Evolutionary conservation across 225 moss, liverwort and hornwort species (phyloP).

Genomic region (Straminergon stramineum): DNA sequence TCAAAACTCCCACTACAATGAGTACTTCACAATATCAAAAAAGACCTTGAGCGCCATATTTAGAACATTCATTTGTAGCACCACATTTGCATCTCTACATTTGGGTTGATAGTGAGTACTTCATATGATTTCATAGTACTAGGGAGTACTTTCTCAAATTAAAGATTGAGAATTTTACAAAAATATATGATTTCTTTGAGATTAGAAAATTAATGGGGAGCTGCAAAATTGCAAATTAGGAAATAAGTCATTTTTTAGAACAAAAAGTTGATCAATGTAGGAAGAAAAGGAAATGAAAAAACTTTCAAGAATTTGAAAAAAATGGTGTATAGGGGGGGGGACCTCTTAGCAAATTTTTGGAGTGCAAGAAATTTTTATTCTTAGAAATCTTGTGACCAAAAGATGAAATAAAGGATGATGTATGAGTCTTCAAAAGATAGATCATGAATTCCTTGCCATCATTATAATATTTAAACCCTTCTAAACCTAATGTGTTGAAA

Average conservation of each 20-base stretch:
- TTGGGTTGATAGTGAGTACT: background rate
- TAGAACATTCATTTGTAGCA: fast-evolving
- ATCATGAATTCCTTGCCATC: background rate
- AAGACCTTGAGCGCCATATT: background rate
- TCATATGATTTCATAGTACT: no score
- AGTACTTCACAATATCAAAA: background rate
- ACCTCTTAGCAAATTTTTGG: background rate
- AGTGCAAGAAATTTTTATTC: background rate
- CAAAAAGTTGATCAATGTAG: background rate
- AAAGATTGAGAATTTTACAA: background rate
- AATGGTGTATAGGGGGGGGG: fast-evolving
- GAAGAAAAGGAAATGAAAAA: background rate
- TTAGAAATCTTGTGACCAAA: background rate
- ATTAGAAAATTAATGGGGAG: background rate
- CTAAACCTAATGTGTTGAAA: fast-evolving
- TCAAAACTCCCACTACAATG: fast-evolving
- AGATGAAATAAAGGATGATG: background rate
- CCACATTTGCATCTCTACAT: background rate
- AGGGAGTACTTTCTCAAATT: fast-evolving
- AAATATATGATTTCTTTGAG: background rate
- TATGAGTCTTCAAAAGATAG: background rate
- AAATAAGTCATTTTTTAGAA: background rate
- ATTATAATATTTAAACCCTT: background rate
- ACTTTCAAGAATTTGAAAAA: background rate
- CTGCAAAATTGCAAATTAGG: background rate